Conservation (phyloP, 2,329 filamentous ascomycete species). For the Juglanconis juglandina region DNA sequence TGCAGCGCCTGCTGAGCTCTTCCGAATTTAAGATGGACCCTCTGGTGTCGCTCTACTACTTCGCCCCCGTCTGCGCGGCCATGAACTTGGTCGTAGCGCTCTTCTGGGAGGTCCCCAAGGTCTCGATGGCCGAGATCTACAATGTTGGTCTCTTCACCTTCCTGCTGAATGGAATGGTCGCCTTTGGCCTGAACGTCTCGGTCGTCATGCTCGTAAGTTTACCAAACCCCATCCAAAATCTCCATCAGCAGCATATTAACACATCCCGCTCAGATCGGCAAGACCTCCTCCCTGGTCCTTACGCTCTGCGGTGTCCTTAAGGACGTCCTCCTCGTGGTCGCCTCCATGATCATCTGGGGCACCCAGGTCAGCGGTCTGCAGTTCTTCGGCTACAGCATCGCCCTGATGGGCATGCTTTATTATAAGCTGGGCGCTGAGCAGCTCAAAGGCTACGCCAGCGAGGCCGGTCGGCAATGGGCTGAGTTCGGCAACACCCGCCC, state of each 20-base stretch:
- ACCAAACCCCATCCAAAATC: neutral
- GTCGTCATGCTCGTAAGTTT: slow-evolving; percentile 76
- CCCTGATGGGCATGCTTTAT: slow-evolving; percentile 74
- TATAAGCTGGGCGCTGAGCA: slow-evolving; percentile 84
- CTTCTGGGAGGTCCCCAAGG: slow-evolving; percentile 68
- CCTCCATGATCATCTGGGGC: slow-evolving; percentile 78
- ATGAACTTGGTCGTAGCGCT: slow-evolving; percentile 77
- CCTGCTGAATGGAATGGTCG: slow-evolving; percentile 71
- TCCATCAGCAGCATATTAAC: slow-evolving; percentile 24
- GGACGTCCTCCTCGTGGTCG: slow-evolving; percentile 77
- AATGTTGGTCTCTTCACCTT: slow-evolving; percentile 70
- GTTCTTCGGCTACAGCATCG: slow-evolving; percentile 80
- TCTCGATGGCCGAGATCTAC: slow-evolving; percentile 68
- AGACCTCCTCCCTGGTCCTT: slow-evolving; percentile 80
- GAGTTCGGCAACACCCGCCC: slow-evolving; percentile 80
- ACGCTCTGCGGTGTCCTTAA: slow-evolving; percentile 86
- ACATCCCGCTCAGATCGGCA: slow-evolving; percentile 66
- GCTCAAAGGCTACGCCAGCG: slow-evolving; percentile 72
- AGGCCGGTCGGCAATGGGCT: slow-evolving; percentile 74
- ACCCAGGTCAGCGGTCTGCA: slow-evolving; percentile 72
- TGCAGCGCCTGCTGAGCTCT: slow-evolving; percentile 76
- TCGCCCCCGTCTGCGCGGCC: slow-evolving; percentile 75
- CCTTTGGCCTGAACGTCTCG: slow-evolving; percentile 79
- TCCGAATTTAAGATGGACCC: slow-evolving; percentile 91
- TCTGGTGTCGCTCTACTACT: slow-evolving; percentile 85